A percentile compares a stretch with the other conserved stretches of the same genome.
Evolutionary conservation across 768 basidiomycete species (phyloP).

Genomic region (Panaeolus cyanescens): DNA sequence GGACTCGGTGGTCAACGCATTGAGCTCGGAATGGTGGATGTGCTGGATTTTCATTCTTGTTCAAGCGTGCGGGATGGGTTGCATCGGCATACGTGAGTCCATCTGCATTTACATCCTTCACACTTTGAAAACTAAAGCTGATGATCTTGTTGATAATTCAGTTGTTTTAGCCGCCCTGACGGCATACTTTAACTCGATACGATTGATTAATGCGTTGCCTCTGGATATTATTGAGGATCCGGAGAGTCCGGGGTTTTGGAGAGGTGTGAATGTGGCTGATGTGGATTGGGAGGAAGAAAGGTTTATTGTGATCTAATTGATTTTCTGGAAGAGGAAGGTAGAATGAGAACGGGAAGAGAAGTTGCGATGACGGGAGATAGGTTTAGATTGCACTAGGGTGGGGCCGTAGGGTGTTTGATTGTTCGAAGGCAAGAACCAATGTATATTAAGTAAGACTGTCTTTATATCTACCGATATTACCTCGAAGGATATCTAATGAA

Average conservation of each 20-base stretch:
- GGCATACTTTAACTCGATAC: not conserved
- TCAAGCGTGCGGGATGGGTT: no score
- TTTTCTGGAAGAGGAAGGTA: no score
- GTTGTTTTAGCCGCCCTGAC: not conserved
- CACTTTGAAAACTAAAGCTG: no score
- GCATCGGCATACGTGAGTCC: not conserved
- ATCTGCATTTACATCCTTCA: not conserved
- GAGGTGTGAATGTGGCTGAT: not conserved
- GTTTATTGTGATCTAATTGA: not conserved
- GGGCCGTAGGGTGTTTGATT: no score
- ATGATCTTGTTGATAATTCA: no score
- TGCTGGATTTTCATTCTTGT: not conserved
- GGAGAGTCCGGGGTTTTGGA: not conserved
- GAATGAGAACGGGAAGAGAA: not conserved
- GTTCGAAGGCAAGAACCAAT: no score
- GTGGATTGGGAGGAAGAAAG: not conserved
- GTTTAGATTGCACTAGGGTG: no score
- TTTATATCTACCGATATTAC: no score
- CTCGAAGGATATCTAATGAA: no score
- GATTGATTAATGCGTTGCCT: not conserved
- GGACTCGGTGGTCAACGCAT: not conserved
- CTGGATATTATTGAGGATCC: not conserved
- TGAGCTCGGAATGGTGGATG: no score
- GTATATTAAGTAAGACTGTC: no score
- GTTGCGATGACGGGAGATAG: no score